Evolutionary conservation across 805 yeast genomes (phyloP).

Genomic region (Candida caryicola): DNA sequence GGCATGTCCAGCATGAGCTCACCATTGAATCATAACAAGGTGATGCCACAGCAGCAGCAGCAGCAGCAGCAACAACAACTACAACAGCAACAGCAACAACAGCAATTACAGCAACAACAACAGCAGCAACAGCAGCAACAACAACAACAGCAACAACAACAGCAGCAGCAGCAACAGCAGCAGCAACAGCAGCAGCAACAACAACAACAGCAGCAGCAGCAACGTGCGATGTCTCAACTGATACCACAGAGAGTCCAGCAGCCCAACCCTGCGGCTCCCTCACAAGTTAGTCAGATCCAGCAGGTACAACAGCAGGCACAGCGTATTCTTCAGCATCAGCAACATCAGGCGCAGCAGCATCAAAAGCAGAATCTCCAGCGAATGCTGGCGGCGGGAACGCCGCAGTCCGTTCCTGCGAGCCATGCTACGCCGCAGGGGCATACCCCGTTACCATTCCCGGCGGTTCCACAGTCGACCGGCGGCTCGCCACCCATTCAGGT

Average conservation of each 20-base stretch:
- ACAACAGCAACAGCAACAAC: constrained; percentile 1
- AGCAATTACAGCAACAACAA: constrained; percentile 1
- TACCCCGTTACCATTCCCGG: neutral
- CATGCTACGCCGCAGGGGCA: constrained; percentile 1
- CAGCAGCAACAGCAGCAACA: constrained; percentile 10
- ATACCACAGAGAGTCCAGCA: neutral
- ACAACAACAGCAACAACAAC: constrained; percentile 4
- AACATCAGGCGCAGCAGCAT: constrained; percentile 9
- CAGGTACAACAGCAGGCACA: constrained; percentile 15
- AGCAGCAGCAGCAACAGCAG: constrained; percentile 3
- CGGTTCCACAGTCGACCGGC: neutral
- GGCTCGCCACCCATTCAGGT: constrained; percentile 1
- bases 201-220: constrained; percentile 11
- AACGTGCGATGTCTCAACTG: neutral
- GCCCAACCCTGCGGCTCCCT: neutral
- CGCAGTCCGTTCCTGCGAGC: neutral
- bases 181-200: constrained; percentile 11
- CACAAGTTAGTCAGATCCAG: constrained; percentile 10
- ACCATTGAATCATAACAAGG: constrained; percentile 1
- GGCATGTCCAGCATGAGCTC: neutral
- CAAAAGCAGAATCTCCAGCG: constrained; percentile 1
- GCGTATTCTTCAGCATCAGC: constrained; percentile 13
- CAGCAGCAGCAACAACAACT: constrained; percentile 1
- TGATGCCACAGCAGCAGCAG: neutral
- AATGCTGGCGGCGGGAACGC: neutral